These are phyloP conservation scores for Solanum arcanum DNA, from an alignment of 257 asterid genomes.

Conservation along the genomic window DNA sequence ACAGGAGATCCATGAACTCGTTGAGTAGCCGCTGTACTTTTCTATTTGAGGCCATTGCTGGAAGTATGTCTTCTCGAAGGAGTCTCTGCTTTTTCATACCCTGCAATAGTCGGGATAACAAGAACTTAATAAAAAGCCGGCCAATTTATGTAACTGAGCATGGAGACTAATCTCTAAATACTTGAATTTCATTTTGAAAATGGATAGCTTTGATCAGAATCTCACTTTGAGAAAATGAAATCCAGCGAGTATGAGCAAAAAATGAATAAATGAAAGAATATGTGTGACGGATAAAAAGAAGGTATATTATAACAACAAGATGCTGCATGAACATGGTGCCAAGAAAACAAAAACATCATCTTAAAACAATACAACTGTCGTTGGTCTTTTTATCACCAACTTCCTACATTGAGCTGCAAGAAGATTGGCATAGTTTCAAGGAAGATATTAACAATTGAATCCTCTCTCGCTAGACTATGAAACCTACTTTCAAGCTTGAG, in stretches of 20 bases:
- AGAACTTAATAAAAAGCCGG: not conserved
- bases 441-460: not conserved
- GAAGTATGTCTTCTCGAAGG: slow-evolving; percentile 88
- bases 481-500: not conserved
- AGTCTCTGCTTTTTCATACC: slow-evolving; percentile 90
- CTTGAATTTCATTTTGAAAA: not conserved
- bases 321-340: not conserved
- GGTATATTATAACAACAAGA: not conserved
- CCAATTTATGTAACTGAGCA: not conserved
- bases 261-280: not conserved
- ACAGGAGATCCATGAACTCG: slow-evolving; percentile 70
- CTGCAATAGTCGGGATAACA: slow-evolving; percentile 22
- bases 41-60: slow-evolving; percentile 96
- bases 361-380: not conserved
- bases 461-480: not conserved
- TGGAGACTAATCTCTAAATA: not conserved
- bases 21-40: slow-evolving; percentile 87
- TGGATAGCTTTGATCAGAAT: not conserved
- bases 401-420: not conserved
- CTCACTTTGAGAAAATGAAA: not conserved
- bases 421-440: not conserved
- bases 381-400: not conserved
- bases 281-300: not conserved
- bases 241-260: not conserved
- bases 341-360: not conserved